Conservation (phyloP, 768 basidiomycete species). For the Auriscalpium orientale region DNA sequence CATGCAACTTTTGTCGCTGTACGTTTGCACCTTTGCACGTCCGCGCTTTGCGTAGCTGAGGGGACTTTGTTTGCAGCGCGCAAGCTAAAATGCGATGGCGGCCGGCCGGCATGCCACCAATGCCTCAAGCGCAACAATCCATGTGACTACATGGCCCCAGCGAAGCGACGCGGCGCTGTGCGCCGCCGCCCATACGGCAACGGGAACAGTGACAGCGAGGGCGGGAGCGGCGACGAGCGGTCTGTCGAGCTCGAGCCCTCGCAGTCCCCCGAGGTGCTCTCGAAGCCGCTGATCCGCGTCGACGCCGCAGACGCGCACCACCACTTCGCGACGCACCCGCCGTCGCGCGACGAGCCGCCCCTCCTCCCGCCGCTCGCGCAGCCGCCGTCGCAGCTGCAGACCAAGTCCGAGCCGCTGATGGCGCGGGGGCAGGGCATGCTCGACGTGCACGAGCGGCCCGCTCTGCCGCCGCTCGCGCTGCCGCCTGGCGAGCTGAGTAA, state of each 20-base stretch:
- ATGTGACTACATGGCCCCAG: conserved; percentile 74
- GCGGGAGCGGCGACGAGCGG: conserved; percentile 48
- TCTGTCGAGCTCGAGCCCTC: conserved; percentile 38
- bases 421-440: conserved; percentile 9
- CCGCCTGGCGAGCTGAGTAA: conserved; percentile 2
- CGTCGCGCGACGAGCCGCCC: not conserved
- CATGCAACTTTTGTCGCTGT: conserved; percentile 91
- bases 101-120: conserved; percentile 74
- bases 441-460: conserved; percentile 8
- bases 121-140: conserved; percentile 71
- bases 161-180: conserved; percentile 60
- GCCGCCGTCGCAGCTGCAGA: conserved; percentile 4
- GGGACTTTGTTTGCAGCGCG: conserved; percentile 43
- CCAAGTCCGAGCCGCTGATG: conserved; percentile 17
- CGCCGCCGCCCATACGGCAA: conserved; percentile 26
- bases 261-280: conserved; percentile 44
- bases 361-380: conserved; percentile 5
- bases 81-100: conserved; percentile 85
- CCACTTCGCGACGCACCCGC: conserved; percentile 3
- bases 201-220: conserved; percentile 40
- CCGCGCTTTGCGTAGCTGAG: conserved; percentile 13
- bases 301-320: conserved; percentile 13
- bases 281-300: conserved; percentile 15
- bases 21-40: conserved; percentile 27
- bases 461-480: conserved; percentile 12